phyloP scores from a whole-genome alignment of 371 early-diverging fungal species.

The Rhizopus delemar region DNA sequence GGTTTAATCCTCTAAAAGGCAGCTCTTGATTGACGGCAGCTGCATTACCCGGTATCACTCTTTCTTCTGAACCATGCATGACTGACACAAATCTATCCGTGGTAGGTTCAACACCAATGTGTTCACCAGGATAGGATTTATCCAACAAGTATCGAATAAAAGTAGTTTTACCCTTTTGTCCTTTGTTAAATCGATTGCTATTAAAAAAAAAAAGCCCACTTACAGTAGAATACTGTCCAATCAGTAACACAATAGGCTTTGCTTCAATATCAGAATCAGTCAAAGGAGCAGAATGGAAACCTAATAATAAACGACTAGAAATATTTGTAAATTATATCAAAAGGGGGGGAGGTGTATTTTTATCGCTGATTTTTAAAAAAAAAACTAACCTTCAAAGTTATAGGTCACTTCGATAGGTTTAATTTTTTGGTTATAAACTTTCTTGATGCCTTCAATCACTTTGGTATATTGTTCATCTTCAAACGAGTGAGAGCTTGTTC shows the following conservation, averaged over 20 bases:
- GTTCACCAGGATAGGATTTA: constrained; percentile 82
- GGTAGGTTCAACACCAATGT: constrained; percentile 89
- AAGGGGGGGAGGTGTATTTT: neutral
- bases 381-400: constrained; percentile 67
- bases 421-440: constrained; percentile 73
- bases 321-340: constrained; percentile 4
- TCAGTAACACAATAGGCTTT: constrained; percentile 81
- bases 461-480: constrained; percentile 57
- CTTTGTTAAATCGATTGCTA: neutral
- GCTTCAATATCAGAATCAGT: constrained; percentile 82
- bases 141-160: constrained; percentile 83
- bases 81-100: constrained; percentile 88
- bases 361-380: neutral
- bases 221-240: constrained; percentile 86
- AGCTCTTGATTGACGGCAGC: constrained; percentile 82
- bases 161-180: constrained; percentile 75
- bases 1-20: constrained; percentile 74
- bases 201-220: constrained; percentile 11
- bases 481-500: constrained; percentile 7
- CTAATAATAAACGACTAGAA: constrained; percentile 22
- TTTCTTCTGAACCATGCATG: constrained; percentile 73
- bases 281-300: constrained; percentile 76
- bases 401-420: constrained; percentile 74
- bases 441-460: constrained; percentile 68
- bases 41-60: constrained; percentile 84